Evolutionary conservation across 805 yeast genomes (phyloP).

Genomic region (Candida oleophila): DNA sequence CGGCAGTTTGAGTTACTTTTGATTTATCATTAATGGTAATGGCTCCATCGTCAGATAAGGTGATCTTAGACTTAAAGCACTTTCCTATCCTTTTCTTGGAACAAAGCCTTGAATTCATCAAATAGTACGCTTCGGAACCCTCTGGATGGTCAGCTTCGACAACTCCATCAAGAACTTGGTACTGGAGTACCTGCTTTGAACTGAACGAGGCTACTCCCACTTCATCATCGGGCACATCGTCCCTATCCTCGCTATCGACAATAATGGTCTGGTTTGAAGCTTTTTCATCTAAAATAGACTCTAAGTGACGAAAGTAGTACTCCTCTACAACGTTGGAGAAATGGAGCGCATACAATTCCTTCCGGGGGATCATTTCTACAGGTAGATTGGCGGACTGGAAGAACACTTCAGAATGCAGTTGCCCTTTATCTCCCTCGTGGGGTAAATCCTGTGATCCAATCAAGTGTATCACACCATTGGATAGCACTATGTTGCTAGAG

Average conservation of each 20-base stretch:
- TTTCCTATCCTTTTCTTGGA: constrained; percentile 56
- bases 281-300: constrained; percentile 54
- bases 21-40: constrained; percentile 54
- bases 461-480: constrained; percentile 37
- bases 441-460: constrained; percentile 12
- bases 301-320: constrained; percentile 56
- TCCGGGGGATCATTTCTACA: constrained; percentile 31
- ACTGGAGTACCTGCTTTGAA: constrained; percentile 42
- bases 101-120: constrained; percentile 42
- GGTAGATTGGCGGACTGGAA: constrained; percentile 20
- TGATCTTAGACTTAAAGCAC: constrained; percentile 46
- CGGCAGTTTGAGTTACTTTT: constrained; percentile 43
- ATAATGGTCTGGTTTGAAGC: constrained; percentile 60
- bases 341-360: constrained; percentile 40
- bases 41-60: constrained; percentile 16
- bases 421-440: background rate
- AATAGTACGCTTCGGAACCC: background rate
- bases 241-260: constrained; percentile 40
- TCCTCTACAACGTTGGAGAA: constrained; percentile 70
- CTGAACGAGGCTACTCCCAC: constrained; percentile 23
- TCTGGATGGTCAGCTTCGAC: constrained; percentile 26
- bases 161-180: constrained; percentile 60
- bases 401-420: constrained; percentile 12
- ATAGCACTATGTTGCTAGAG: constrained; percentile 16
- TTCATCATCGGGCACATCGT: constrained; percentile 28